These are phyloP conservation scores for Carex arenaria DNA, from an alignment of 202 grass and related monocot genomes.

Conservation along the genomic window DNA sequence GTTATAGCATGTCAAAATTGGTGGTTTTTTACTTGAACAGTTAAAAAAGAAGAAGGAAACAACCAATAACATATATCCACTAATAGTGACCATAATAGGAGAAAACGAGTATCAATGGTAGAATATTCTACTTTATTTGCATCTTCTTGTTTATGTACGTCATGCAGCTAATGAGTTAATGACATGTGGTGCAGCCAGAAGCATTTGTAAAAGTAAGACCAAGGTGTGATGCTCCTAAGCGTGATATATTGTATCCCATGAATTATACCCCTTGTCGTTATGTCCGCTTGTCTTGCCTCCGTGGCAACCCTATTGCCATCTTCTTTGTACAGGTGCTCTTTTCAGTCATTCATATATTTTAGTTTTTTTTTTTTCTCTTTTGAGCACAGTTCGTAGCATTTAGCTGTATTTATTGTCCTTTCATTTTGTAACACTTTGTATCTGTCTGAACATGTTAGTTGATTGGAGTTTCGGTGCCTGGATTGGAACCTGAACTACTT, in stretches of 20 bases:
- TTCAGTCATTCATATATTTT: neutral
- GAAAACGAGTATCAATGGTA: neutral
- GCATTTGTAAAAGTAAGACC: conserved; percentile 77
- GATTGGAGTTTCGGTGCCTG: conserved; percentile 72
- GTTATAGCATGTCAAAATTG: neutral
- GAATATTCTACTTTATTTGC: neutral
- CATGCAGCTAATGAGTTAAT: conserved; percentile 2
- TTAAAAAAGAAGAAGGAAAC: neutral
- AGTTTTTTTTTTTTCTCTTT: neutral
- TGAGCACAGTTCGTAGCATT: neutral
- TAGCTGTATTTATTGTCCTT: neutral
- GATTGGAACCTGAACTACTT: conserved; percentile 87
- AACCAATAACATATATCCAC: neutral
- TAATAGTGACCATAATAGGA: neutral
- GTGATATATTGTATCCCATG: conserved; percentile 74
- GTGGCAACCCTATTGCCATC: conserved; percentile 90
- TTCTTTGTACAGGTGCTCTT: conserved; percentile 70
- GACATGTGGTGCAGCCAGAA: conserved; percentile 43
- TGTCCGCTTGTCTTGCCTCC: conserved; percentile 77
- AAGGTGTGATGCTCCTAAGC: conserved; percentile 77
- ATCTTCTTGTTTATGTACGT: neutral
- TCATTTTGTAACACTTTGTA: conserved; percentile 15
- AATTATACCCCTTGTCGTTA: conserved; percentile 84
- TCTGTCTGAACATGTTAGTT: conserved; percentile 40
- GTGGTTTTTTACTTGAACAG: neutral